A percentile compares a stretch with the other conserved stretches of the same genome.
These are phyloP conservation scores for Cryphonectria radicalis DNA, from an alignment of 2,329 filamentous ascomycete species.

Conservation along the genomic window DNA sequence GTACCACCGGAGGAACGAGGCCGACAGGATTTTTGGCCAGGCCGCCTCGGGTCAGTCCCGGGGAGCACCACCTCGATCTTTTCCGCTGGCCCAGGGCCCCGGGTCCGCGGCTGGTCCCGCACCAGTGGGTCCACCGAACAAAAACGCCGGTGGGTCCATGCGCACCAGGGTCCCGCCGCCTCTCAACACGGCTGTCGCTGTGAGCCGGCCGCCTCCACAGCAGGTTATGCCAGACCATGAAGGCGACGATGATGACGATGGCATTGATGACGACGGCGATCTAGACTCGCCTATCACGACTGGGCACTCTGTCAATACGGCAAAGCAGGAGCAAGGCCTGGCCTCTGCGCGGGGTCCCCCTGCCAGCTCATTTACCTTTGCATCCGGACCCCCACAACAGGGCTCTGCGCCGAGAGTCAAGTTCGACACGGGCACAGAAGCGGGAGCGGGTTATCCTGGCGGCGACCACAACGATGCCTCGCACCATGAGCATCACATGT, in stretches of 20 bases:
- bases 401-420: constrained; percentile 15
- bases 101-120: constrained; percentile 25
- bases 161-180: constrained; percentile 26
- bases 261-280: constrained; percentile 15
- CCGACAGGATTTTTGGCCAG: constrained; percentile 42
- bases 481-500: constrained; percentile 38
- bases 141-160: constrained; percentile 26
- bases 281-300: constrained; percentile 28
- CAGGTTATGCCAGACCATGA: constrained; percentile 13
- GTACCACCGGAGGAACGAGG: constrained; percentile 48
- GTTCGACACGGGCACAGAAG: constrained; percentile 6
- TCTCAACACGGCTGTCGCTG: constrained; percentile 20
- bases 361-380: constrained; percentile 20
- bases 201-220: constrained; percentile 16
- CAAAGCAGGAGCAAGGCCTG: constrained; percentile 28
- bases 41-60: constrained; percentile 2
- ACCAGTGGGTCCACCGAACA: constrained; percentile 17
- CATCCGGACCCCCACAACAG: constrained; percentile 21
- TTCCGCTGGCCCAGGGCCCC: constrained; percentile 1
- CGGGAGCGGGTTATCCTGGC: constrained; percentile 35
- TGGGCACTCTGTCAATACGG: constrained; percentile 33
- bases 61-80: constrained; percentile 16
- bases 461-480: constrained; percentile 38
- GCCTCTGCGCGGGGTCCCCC: constrained; percentile 28
- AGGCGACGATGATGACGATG: constrained; percentile 26